These are phyloP conservation scores for Ogataea ramenticola DNA, from an alignment of 805 yeast species.

Conservation along the genomic window DNA sequence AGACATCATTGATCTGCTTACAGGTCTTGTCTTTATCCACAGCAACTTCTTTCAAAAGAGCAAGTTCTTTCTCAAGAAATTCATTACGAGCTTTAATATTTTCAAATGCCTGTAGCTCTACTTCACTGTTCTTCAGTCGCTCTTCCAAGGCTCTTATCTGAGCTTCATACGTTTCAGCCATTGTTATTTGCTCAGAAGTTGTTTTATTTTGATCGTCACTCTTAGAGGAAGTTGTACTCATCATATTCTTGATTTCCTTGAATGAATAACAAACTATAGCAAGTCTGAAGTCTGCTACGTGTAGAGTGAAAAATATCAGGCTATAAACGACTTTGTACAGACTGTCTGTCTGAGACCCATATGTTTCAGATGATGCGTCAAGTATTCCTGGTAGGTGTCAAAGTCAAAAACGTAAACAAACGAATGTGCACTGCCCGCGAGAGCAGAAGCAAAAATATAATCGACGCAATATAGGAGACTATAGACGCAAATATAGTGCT, in stretches of 20 bases:
- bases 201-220: conserved; percentile 15
- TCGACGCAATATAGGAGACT: too few relatives aligned
- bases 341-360: too few relatives aligned
- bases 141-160: conserved; percentile 6
- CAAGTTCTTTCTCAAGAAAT: conserved; percentile 3
- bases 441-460: too few relatives aligned
- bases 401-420: too few relatives aligned
- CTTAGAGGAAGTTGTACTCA: not conserved
- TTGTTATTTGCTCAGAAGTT: conserved; percentile 15
- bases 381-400: too few relatives aligned
- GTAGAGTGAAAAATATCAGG: conserved; percentile 55
- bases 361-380: too few relatives aligned
- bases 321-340: conserved; percentile 67
- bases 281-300: conserved; percentile 64
- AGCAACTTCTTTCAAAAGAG: conserved; percentile 3
- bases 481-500: too few relatives aligned
- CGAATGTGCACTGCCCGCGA: too few relatives aligned
- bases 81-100: not conserved
- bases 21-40: not conserved
- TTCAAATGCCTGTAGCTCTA: not conserved
- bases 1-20: too few relatives aligned
- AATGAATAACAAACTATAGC: conserved; percentile 66
- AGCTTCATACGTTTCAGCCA: conserved; percentile 12
- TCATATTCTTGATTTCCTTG: conserved; percentile 51
- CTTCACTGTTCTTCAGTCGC: not conserved